Conservation (phyloP, 768 basidiomycete genomes). For the Boletus reticulatus region DNA sequence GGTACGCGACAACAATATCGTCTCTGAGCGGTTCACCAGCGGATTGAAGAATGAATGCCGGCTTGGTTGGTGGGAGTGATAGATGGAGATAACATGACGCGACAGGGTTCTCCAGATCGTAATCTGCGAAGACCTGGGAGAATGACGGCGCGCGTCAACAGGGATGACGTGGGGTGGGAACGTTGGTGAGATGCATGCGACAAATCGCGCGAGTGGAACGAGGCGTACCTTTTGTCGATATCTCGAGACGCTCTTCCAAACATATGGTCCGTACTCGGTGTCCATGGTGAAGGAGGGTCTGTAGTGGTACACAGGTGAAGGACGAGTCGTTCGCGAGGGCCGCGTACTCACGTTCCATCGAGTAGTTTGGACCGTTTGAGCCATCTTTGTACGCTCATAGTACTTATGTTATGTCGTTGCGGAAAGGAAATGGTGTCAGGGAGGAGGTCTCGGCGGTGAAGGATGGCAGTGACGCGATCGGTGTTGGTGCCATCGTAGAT, state of each 20-base stretch:
- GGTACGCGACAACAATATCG: slow-evolving; percentile 29
- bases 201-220: not conserved
- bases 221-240: slow-evolving; percentile 21
- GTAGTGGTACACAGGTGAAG: not conserved
- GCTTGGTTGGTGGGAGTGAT: slow-evolving; percentile 3
- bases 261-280: slow-evolving; percentile 22
- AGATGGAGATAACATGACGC: slow-evolving; percentile 22
- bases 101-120: slow-evolving; percentile 22
- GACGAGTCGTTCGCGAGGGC: not conserved
- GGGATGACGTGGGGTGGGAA: not conserved
- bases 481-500: slow-evolving; percentile 13
- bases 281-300: slow-evolving; percentile 22
- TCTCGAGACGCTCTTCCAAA: slow-evolving; percentile 27
- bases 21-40: slow-evolving; percentile 27
- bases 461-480: slow-evolving; percentile 17
- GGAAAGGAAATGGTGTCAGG: slow-evolving; percentile 29
- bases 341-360: slow-evolving; percentile 24
- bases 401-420: not conserved
- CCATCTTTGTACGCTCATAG: slow-evolving; percentile 26
- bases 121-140: slow-evolving; percentile 22
- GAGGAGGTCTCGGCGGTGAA: slow-evolving; percentile 28
- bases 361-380: slow-evolving; percentile 23
- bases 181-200: not conserved
- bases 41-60: slow-evolving; percentile 22
- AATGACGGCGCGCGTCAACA: not conserved